Percentiles rank a stretch among this genome's conserved stretches.
phyloP scores from a whole-genome alignment of 1,284 basidiomycete genomes.

The Cystobasidiaceae sp. region DNA sequence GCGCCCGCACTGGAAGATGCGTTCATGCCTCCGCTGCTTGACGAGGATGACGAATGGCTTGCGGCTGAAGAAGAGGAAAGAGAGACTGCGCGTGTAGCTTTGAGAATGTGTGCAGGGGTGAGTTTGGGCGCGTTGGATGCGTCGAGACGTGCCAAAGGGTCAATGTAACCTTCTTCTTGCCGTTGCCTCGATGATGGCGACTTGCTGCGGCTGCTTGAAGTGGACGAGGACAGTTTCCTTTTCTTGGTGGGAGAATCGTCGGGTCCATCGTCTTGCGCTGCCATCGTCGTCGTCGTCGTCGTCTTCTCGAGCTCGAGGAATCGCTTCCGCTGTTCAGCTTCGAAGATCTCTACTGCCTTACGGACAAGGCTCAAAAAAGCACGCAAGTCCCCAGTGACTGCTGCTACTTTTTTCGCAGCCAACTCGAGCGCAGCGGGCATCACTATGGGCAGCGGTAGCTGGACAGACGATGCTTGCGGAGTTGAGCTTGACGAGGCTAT shows the following conservation, averaged over 20 bases:
- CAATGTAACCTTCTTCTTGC: not conserved
- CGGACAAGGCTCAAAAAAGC: conserved; percentile 47
- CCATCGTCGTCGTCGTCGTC: not conserved
- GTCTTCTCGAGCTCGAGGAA: not conserved
- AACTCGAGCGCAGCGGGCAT: conserved; percentile 47
- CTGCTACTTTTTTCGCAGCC: conserved; percentile 48
- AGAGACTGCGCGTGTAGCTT: conserved; percentile 23
- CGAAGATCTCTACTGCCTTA: conserved; percentile 46
- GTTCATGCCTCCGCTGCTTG: not conserved
- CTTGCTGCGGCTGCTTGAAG: too few relatives aligned
- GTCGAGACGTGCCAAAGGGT: not conserved
- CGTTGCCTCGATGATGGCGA: too few relatives aligned
- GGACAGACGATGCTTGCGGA: not conserved
- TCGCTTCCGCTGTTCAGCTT: conserved; percentile 33
- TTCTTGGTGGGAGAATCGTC: too few relatives aligned
- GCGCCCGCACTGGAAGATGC: conserved; percentile 4
- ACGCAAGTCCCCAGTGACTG: conserved; percentile 48
- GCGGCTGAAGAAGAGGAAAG: conserved; percentile 8
- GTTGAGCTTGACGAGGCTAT: too few relatives aligned
- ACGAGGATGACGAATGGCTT: not conserved
- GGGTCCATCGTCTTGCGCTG: too few relatives aligned
- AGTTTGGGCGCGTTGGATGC: conserved; percentile 17
- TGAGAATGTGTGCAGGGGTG: conserved; percentile 22
- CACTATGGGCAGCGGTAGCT: conserved; percentile 43
- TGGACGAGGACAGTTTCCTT: too few relatives aligned